A percentile compares a stretch with the other conserved stretches of the same genome.
Evolutionary conservation across 495 filamentous ascomycete genomes (phyloP).

Genomic region (Xylaria nigripes): DNA sequence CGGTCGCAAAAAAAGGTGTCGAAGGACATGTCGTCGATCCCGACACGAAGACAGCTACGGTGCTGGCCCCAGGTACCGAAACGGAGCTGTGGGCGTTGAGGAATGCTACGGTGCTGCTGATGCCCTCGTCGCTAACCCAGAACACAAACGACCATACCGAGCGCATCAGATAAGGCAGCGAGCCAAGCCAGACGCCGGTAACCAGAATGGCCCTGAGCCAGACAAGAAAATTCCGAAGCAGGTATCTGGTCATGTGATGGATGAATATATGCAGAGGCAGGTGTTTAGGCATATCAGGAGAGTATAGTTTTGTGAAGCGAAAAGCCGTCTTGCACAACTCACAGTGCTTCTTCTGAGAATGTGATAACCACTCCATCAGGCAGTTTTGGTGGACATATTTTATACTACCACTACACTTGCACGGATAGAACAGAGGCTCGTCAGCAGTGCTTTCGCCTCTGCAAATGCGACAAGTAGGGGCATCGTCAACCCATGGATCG

Average conservation of each 20-base stretch:
- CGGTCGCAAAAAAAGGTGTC: slow-evolving; percentile 35
- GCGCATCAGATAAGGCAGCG: slow-evolving; percentile 84
- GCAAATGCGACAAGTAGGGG: slow-evolving; percentile 81
- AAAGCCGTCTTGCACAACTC: slow-evolving; percentile 98
- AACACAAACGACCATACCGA: slow-evolving; percentile 87
- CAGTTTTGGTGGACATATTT: slow-evolving; percentile 97
- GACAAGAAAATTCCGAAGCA: slow-evolving; percentile 57
- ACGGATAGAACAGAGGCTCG: slow-evolving; percentile 92
- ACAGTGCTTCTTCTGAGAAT: slow-evolving; percentile 98
- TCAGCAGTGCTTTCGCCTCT: slow-evolving; percentile 75
- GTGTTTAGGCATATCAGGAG: slow-evolving; percentile 78
- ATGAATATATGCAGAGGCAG: slow-evolving; percentile 75
- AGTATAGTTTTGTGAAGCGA: slow-evolving; percentile 94
- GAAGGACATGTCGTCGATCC: slow-evolving; percentile 33
- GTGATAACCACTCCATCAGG: slow-evolving; percentile 94
- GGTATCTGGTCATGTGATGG: slow-evolving; percentile 63
- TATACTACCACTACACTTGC: slow-evolving; percentile 97
- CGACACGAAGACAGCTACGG: slow-evolving; percentile 13
- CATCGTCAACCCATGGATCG: slow-evolving; percentile 14
- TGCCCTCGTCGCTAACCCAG: slow-evolving; percentile 90
- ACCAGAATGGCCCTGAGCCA: slow-evolving; percentile 75
- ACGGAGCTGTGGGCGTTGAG: slow-evolving; percentile 18
- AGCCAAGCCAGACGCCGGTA: slow-evolving; percentile 75
- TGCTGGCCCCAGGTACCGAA: background rate
- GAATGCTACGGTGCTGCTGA: slow-evolving; percentile 40